Evolutionary conservation across 306 rosid genomes (phyloP), one percentile per base, ranked within the genome.

Genomic region (Lagenaria siceraria): DNA sequence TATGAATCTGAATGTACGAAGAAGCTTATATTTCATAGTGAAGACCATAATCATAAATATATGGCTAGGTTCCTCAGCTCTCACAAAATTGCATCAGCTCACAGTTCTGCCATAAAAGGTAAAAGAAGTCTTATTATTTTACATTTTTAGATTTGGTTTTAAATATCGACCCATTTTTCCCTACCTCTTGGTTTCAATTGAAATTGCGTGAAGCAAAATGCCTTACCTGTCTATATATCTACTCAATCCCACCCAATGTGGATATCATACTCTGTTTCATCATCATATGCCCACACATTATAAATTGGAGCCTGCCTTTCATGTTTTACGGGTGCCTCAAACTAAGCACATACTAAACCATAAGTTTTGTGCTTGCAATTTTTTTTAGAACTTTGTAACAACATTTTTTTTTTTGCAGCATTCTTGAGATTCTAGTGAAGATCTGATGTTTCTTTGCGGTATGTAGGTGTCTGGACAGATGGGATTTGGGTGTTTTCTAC

Each of bases 21-120:
- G 79, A 79, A 52, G n/a, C 38, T 78, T 21, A 65, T 62, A 80
- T 43, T 40, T 77, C 53, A 78, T 38, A 70, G 81, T 78, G 84
- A 80, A 79, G 81, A 63, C 74, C 68, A 13, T 70, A 78, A 84
- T 77, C 66, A 66, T 62, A 84, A 38, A 46, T 84, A 75, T 85
- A 71, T 74, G 75, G 84, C 89, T 74, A 86, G 76, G 81, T 85
- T 89, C 83, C 77, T 89, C 72, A 51, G 80, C 82, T 79, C 64
- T 54, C 85, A 83, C 76, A 86, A 81, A 36, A 70, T 88, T 52
- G 85, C 81, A 66, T 89, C 99, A 73, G 99, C 97, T 78, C 99
- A 95, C 84, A 89, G 96, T 87, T 87, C 99, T 75, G 95, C 90
- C 15, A 82, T 95, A 81, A 95, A 95, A 89, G 98, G 98, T 92